Evolutionary conservation across 805 yeast genomes (phyloP), one percentile per base, ranked within the genome.

Genomic region (Peterozyma xylosa): DNA sequence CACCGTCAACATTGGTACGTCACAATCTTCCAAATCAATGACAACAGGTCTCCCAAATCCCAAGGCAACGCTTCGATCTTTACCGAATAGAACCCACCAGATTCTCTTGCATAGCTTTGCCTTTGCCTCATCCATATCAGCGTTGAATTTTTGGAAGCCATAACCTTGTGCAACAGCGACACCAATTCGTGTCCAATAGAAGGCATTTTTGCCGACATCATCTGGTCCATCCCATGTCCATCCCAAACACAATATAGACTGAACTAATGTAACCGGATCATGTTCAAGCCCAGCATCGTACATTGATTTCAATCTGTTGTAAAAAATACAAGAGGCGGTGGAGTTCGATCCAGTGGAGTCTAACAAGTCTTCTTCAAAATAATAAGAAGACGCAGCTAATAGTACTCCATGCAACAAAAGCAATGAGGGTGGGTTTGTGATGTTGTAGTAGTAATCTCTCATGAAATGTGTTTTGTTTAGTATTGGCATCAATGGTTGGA

Each of bases 71-170:
- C 75, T 67, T 18, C 87, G 65, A 59, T 86, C 95, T 52, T 86
- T 79, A 46, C 78, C 75, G 57, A 80, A 82, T 16, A 86, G 62
- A 48, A 78, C 68, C 95, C 95, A 86, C 87, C 89, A 86, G 15
- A 80, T 66, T 34, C 85, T 66, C 48, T 80, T 68, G 76, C 82
- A 77, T 39, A 75, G 56, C 48, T 76, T 72, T 15, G 35, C n/a
- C 30, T 45, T 42, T 52, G 64, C 65, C 37, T 68, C 39, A 10
- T 33, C 11, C 15, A 27, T 13, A 13, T 33, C 33, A 9, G 33
- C 21, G 13, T 40, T 40, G n/a, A 33, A 35, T 41, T 45, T 68
- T 58, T 86, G 93, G 51, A 86, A 66, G 1, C 95, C 95, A 54
- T 78, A 73, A 11, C 86, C 84, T 56, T 83, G 89, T 2, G 90